Base-by-base conservation (phyloP, 306 rosid species). In the Dalbergia cochinchinensis region DNA sequence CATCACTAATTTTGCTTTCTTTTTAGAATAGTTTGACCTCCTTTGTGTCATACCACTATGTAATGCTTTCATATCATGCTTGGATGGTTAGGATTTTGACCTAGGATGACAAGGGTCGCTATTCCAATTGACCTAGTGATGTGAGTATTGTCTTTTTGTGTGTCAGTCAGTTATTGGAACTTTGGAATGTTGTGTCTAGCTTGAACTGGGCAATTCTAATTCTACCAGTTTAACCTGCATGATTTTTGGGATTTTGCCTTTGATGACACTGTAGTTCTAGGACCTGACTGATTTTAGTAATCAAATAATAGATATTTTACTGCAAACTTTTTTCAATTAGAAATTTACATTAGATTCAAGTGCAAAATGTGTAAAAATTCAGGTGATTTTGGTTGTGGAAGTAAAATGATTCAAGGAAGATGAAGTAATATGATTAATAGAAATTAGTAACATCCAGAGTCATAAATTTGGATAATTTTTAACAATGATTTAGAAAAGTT, bases 211-310 rank as follows among this genome's bases (percentile, higher is more conserved):
- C 64, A 44, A 44, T 53, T 53, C 59, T n/a, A 26, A 76, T 70
- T 63, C 47, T 33, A 47, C 34, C 47, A 44, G 63, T 71, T 71
- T 64, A 45, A 37, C 26, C 16, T 45, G 22, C 41, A 7, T 55
- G 35, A 57, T 31, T 66, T 19, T 57, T 65, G 20, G 57, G 75
- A 72, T 77, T 59, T 57, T 35, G 50, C 75, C 64, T 44, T 69
- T 35, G 59, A 58, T 73, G 71, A 44, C 80, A 72, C 44, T 57
- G 31, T 34, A 63, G 20, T 51, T 6, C 51, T 81, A 59, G 11
- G 34, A 73, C 77, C 59, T 50, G 79, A 55, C 50, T 65, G 44
- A 42, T 47, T 80, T 70, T 84, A 50, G 50, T 65, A 34, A 42
- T 47, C 55, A 53, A 74, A 63, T 55, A 14, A 13, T 14, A 34